Evolutionary conservation across 2,329 filamentous ascomycete genomes (phyloP).

Genomic region (Sclerotinia spermophila): DNA sequence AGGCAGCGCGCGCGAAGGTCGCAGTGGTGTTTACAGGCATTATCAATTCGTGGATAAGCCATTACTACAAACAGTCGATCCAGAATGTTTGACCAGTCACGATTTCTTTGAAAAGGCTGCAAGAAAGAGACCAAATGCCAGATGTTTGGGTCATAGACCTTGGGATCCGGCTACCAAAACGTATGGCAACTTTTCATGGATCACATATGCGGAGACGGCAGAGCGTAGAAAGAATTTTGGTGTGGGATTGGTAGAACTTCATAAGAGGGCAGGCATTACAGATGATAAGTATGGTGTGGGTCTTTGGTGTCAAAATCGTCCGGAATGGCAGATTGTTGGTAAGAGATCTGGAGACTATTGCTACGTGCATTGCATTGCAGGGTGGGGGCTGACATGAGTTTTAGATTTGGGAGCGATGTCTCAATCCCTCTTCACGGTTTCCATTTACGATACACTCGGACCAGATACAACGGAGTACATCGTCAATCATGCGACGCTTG

Average conservation of each 20-base stretch:
- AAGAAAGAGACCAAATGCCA: slow-evolving; percentile 59
- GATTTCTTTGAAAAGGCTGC: slow-evolving; percentile 73
- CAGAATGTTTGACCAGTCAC: slow-evolving; percentile 67
- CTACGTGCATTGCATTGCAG: not conserved
- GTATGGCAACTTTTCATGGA: slow-evolving; percentile 75
- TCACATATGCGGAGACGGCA: slow-evolving; percentile 76
- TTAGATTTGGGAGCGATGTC: slow-evolving; percentile 81
- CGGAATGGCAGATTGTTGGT: slow-evolving; percentile 85
- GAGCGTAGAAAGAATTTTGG: slow-evolving; percentile 80
- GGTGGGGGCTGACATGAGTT: slow-evolving; percentile 20
- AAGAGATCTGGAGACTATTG: slow-evolving; percentile 29
- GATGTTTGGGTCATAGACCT: slow-evolving; percentile 74
- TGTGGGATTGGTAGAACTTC: slow-evolving; percentile 77
- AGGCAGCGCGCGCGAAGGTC: slow-evolving; percentile 67
- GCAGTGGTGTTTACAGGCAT: slow-evolving; percentile 77
- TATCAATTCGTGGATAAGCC: slow-evolving; percentile 70
- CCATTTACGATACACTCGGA: slow-evolving; percentile 93
- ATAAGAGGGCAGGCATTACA: slow-evolving; percentile 66
- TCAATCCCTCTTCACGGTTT: slow-evolving; percentile 84
- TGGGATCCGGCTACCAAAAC: slow-evolving; percentile 73
- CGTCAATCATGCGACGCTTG: slow-evolving; percentile 80
- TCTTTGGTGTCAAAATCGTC: slow-evolving; percentile 81
- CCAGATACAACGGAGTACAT: slow-evolving; percentile 92
- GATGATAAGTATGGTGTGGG: slow-evolving; percentile 70
- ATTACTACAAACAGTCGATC: slow-evolving; percentile 69